phyloP scores from a whole-genome alignment of 2,329 filamentous ascomycete species.

The Cercospora sp. region DNA sequence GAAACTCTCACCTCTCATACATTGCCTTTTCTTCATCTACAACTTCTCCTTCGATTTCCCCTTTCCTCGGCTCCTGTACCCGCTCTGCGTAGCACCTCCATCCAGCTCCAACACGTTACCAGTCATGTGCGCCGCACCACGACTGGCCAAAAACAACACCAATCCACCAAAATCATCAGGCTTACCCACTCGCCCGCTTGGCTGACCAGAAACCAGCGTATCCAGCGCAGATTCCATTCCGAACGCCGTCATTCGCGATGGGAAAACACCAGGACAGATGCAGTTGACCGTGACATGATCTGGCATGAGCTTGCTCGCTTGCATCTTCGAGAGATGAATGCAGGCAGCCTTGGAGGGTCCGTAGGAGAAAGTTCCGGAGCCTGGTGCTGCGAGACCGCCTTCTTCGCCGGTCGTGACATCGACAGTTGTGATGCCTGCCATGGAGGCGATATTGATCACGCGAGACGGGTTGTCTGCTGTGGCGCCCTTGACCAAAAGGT shows the following conservation, averaged over 20 bases:
- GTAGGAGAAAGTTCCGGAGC: constrained; percentile 44
- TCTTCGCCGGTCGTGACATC: constrained; percentile 49
- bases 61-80: constrained; percentile 42
- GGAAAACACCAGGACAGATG: constrained; percentile 57
- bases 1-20: not conserved
- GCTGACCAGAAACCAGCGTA: constrained; percentile 48
- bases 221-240: constrained; percentile 51
- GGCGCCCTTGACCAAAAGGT: constrained; percentile 46
- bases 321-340: constrained; percentile 58
- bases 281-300: constrained; percentile 57
- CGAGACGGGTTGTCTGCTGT: constrained; percentile 44
- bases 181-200: constrained; percentile 50
- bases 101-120: constrained; percentile 52
- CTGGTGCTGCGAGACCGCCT: constrained; percentile 55
- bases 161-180: constrained; percentile 51
- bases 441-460: constrained; percentile 50
- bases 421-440: constrained; percentile 46
- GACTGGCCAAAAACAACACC: constrained; percentile 47
- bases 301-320: constrained; percentile 54
- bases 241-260: constrained; percentile 56
- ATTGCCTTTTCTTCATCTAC: constrained; percentile 6
- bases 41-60: constrained; percentile 26
- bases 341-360: constrained; percentile 53
- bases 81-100: constrained; percentile 47
- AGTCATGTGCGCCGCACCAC: constrained; percentile 48